Percentiles rank a stretch among this genome's conserved stretches.
phyloP scores from a whole-genome alignment of 2,329 filamentous ascomycete species.

The Microdochium trichocladiopsis region DNA sequence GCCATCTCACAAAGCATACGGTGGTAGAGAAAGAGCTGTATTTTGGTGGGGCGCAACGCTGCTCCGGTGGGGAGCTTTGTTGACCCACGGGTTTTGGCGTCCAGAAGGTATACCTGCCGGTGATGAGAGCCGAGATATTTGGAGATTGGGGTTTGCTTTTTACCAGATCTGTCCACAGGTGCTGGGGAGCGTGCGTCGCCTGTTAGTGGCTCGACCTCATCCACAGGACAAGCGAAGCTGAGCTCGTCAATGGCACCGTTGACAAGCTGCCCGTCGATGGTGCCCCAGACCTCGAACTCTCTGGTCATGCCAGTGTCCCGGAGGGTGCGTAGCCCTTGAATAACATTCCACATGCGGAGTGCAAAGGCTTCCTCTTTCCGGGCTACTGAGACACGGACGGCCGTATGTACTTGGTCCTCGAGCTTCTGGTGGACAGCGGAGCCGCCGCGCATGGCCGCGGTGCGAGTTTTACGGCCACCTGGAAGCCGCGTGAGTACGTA shows the following conservation, averaged over 20 bases:
- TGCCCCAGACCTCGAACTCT: conserved; percentile 79
- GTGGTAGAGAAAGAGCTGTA: conserved; percentile 89
- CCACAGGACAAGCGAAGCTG: conserved; percentile 69
- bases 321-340: conserved; percentile 73
- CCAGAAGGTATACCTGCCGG: conserved; percentile 63
- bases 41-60: conserved; percentile 65
- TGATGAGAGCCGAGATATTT: conserved; percentile 27
- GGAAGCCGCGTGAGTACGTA: conserved; percentile 70
- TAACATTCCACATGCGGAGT: conserved; percentile 80
- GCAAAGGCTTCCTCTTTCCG: conserved; percentile 80
- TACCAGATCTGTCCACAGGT: conserved; percentile 4
- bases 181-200: conserved; percentile 22
- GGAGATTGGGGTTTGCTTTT: conserved; percentile 29
- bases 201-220: conserved; percentile 53
- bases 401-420: conserved; percentile 78
- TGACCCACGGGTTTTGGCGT: conserved; percentile 77
- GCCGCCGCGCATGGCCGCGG: conserved; percentile 77
- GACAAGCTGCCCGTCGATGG: conserved; percentile 73
- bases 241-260: conserved; percentile 88
- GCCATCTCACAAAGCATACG: conserved; percentile 74
- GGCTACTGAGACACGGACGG: conserved; percentile 63
- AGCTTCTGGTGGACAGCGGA: conserved; percentile 73
- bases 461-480: conserved; percentile 67
- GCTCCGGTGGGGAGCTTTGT: conserved; percentile 57
- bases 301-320: conserved; percentile 65